Evolutionary conservation across 1,139 yeast genomes (phyloP), one percentile per base, ranked within the genome.

Genomic region (Suhomyces bribrorum): DNA sequence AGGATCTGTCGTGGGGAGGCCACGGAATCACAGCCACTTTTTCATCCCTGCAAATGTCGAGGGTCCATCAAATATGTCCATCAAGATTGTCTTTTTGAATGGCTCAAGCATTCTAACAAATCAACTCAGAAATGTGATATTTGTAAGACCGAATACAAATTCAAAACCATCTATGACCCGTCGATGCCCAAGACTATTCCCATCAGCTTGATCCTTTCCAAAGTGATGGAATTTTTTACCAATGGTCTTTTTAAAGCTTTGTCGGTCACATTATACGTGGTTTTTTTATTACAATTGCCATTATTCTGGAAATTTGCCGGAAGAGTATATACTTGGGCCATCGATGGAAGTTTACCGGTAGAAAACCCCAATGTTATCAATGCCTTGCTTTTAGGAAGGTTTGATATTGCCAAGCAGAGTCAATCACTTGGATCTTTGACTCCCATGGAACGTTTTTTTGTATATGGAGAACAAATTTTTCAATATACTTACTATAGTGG

Each of bases 41-140:
- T 78, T 47, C 92, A 87, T 61, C 98, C 99, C 1, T 92, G 99
- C 63, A 83, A 79, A 54, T 92, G 98, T 62, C 76, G 89, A 43
- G 99, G 99, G 2, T 85, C 96, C 20, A 94, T 92, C 56, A 86
- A 86, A 58, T 89, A 82, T 55, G 87, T 92, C 40, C 99, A 92
- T 62, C 95, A 92, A 59, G 94, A 84, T 35, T 92, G 98, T 64
- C 66, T 92, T 34, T 69, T 83, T 53, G 95, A 88, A 56, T 92
- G 99, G 99, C 73, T 92, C 28, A 73, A 73, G 41, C 77, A 70
- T 52, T 79, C 82, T 49, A 79, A 86, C 32, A 73, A 78, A 45
- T 71, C 78, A 35, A 70, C 76, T 30, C 76, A 81, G 32, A 74
- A 77, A 31, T 92, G 99, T 72, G 98, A 92, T 58, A 86, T 92